Conservation (phyloP, 768 basidiomycete genomes). For the Russula brevipes region DNA sequence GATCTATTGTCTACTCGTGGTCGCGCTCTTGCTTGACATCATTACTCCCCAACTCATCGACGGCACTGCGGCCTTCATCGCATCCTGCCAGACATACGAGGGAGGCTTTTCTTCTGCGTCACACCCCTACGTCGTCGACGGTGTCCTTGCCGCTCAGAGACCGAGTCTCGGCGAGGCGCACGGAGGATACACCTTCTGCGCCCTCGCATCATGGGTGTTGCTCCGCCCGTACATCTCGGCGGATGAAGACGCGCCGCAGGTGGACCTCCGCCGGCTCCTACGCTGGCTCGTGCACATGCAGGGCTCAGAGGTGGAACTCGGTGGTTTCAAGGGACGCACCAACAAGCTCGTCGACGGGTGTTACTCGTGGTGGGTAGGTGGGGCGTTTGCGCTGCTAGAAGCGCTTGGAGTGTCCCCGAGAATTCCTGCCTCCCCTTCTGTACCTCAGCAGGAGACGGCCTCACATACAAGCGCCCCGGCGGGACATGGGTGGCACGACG, state of each 20-base stretch:
- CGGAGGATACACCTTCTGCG: constrained; percentile 96
- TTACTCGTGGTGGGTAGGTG: constrained; percentile 99
- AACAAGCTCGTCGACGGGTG: constrained; percentile 99
- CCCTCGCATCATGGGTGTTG: constrained; percentile 78
- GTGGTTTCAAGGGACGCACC: constrained; percentile 88
- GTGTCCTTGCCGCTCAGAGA: constrained; percentile 32
- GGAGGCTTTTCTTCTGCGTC: constrained; percentile 87
- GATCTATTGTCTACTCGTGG: constrained; percentile 84
- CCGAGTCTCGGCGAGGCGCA: constrained; percentile 93
- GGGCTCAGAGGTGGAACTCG: constrained; percentile 73
- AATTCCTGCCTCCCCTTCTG: constrained; percentile 19
- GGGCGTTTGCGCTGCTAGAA: constrained; percentile 74
- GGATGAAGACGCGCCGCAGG: constrained; percentile 32
- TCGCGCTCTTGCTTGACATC: constrained; percentile 77
- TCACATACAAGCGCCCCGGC: constrained; percentile 15
- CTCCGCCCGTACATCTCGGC: constrained; percentile 51
- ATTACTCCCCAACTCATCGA: constrained; percentile 82
- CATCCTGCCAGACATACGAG: constrained; percentile 94
- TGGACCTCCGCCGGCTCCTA: constrained; percentile 58
- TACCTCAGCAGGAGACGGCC: constrained; percentile 42
- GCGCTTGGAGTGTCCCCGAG: constrained; percentile 42
- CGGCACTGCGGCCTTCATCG: constrained; percentile 73
- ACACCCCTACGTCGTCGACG: constrained; percentile 51
- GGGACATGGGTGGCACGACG: constrained; percentile 61
- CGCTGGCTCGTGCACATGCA: constrained; percentile 88